These are phyloP conservation scores for Salix exigua DNA, from an alignment of 345 rosid genomes.

Conservation along the genomic window DNA sequence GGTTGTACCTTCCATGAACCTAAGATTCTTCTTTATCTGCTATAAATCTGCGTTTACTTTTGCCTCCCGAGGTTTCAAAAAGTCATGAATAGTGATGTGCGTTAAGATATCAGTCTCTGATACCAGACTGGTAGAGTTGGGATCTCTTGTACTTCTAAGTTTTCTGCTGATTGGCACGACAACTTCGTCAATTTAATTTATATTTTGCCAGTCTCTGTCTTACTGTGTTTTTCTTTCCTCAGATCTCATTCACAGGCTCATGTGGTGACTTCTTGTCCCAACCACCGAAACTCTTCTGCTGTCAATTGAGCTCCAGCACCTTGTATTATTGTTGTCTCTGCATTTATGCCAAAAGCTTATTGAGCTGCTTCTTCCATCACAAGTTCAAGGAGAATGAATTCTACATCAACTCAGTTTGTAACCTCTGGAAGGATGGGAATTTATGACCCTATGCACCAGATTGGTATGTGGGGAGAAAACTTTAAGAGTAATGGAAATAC, in stretches of 20 bases:
- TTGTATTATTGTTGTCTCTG: neutral
- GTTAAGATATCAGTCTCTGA: neutral
- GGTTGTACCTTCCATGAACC: constrained; percentile 1
- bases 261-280: constrained; percentile 1
- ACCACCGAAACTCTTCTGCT: constrained; percentile 4
- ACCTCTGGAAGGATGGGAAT: constrained; percentile 62
- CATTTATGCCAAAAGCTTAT: constrained; percentile 17
- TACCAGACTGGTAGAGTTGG: neutral
- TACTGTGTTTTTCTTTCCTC: neutral
- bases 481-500: constrained; percentile 53
- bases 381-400: constrained; percentile 61
- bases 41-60: neutral
- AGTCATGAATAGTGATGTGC: neutral
- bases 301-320: neutral
- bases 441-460: constrained; percentile 66
- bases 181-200: neutral
- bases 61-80: neutral
- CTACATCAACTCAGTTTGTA: constrained; percentile 71
- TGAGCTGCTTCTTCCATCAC: constrained; percentile 19
- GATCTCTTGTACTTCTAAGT: neutral
- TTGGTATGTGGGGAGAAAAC: constrained; percentile 80
- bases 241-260: neutral
- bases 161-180: neutral
- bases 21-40: constrained; percentile 7
- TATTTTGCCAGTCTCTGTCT: neutral